phyloP scores from a whole-genome alignment of 169 alveolate genomes.

The Neospora caninum region DNA sequence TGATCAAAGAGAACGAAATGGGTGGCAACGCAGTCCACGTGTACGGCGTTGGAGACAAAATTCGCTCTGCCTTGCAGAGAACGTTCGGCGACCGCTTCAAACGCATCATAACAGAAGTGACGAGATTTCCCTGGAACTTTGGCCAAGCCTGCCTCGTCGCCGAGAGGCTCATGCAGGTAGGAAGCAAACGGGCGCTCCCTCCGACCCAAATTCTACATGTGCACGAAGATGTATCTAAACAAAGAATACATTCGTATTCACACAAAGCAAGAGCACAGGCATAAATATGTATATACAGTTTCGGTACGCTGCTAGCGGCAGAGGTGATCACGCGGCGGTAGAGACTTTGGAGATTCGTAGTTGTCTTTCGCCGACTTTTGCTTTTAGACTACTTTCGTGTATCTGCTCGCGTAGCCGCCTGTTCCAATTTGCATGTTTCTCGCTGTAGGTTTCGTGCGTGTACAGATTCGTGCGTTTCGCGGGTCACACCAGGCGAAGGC shows the following conservation, averaged over 20 bases:
- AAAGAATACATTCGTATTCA: neutral
- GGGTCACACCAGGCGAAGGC: neutral
- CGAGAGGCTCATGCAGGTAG: slow-evolving; percentile 72
- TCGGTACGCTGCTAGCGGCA: neutral
- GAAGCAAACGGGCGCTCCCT: neutral
- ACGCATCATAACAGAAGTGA: slow-evolving; percentile 75
- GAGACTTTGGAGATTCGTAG: no score
- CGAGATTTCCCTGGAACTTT: slow-evolving; percentile 79
- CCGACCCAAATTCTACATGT: no score
- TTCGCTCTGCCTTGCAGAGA: slow-evolving; percentile 77
- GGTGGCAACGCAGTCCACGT: slow-evolving; percentile 39
- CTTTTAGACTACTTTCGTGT: no score
- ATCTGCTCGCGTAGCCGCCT: no score
- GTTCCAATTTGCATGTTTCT: no score
- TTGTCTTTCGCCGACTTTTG: no score
- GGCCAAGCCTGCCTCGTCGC: slow-evolving; percentile 77
- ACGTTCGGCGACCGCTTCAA: slow-evolving; percentile 72
- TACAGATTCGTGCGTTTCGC: neutral
- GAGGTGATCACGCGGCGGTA: no score
- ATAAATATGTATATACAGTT: neutral
- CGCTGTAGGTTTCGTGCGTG: neutral
- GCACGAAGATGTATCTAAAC: neutral
- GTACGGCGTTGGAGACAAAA: slow-evolving; percentile 78
- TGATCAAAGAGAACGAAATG: slow-evolving; percentile 64
- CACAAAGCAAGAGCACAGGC: no score